phyloP scores from a whole-genome alignment of 306 rosid species.

The Rosa multiflora region DNA sequence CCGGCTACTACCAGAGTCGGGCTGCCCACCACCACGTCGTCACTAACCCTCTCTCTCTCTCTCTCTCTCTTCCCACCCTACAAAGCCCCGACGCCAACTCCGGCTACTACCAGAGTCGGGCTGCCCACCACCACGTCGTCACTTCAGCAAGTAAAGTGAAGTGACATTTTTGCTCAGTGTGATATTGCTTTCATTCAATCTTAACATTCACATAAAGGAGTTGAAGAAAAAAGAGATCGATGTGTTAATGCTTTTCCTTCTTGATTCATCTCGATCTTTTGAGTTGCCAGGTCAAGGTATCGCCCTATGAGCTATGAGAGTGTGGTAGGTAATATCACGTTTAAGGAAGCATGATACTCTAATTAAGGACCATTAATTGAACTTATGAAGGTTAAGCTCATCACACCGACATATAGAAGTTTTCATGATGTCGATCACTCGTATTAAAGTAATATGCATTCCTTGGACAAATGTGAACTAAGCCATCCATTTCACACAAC shows the following conservation, averaged over 20 bases:
- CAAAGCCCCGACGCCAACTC: no score
- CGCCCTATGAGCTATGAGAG: neutral
- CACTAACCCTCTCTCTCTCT: no score
- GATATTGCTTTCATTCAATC: neutral
- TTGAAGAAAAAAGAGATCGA: neutral
- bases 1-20: no score
- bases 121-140: constrained; percentile 93
- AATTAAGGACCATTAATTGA: constrained; percentile 5
- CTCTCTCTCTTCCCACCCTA: no score
- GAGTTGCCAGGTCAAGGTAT: neutral
- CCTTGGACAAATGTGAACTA: neutral
- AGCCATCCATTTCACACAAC: neutral
- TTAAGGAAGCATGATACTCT: neutral
- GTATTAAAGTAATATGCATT: neutral
- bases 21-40: no score
- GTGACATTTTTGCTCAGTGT: neutral
- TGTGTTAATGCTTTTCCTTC: neutral
- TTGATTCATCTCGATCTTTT: neutral
- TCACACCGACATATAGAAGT: neutral
- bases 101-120: no score
- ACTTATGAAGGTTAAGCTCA: neutral
- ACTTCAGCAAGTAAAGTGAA: neutral
- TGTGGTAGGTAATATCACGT: neutral
- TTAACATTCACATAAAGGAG: neutral
- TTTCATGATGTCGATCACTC: neutral